phyloP scores from a whole-genome alignment of 768 basidiomycete species.

The Fomitopsis serialis region DNA sequence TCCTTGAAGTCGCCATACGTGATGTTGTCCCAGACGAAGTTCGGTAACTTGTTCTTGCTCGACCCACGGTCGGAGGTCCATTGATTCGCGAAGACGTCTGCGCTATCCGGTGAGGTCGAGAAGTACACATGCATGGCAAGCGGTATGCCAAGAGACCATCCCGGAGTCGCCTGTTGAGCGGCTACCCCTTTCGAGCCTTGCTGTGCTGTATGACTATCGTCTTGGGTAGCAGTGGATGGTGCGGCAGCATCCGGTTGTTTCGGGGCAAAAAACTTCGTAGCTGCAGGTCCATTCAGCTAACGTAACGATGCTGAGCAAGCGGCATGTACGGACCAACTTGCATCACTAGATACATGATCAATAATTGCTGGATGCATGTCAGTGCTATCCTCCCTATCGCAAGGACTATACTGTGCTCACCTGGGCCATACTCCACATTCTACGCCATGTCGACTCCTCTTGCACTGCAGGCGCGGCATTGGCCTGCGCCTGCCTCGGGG shows the following conservation, averaged over 20 bases:
- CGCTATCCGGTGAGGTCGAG: conserved; percentile 52
- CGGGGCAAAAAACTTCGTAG: conserved; percentile 37
- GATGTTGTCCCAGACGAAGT: conserved; percentile 74
- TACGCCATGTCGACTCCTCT: conserved; percentile 31
- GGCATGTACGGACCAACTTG: conserved; percentile 48
- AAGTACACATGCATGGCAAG: conserved; percentile 73
- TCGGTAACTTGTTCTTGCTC: conserved; percentile 50
- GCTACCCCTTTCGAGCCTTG: conserved; percentile 49
- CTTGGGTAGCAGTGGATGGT: conserved; percentile 14
- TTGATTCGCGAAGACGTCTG: conserved; percentile 52
- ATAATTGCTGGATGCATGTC: conserved; percentile 48
- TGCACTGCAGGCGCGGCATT: conserved; percentile 17
- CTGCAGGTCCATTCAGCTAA: conserved; percentile 25
- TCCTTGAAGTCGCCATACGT: conserved; percentile 76
- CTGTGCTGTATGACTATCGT: conserved; percentile 24
- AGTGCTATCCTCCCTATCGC: neutral
- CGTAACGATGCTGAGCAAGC: neutral
- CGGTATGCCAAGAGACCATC: conserved; percentile 56
- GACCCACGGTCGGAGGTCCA: conserved; percentile 46
- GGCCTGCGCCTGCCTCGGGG: conserved; percentile 14
- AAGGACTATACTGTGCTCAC: conserved; percentile 22
- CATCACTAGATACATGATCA: conserved; percentile 60
- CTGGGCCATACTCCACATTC: conserved; percentile 36
- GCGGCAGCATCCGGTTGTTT: conserved; percentile 28
- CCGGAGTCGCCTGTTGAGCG: conserved; percentile 47